Conservation (phyloP, 2,329 filamentous ascomycete genomes). For the Cryphonectria carpinicola region DNA sequence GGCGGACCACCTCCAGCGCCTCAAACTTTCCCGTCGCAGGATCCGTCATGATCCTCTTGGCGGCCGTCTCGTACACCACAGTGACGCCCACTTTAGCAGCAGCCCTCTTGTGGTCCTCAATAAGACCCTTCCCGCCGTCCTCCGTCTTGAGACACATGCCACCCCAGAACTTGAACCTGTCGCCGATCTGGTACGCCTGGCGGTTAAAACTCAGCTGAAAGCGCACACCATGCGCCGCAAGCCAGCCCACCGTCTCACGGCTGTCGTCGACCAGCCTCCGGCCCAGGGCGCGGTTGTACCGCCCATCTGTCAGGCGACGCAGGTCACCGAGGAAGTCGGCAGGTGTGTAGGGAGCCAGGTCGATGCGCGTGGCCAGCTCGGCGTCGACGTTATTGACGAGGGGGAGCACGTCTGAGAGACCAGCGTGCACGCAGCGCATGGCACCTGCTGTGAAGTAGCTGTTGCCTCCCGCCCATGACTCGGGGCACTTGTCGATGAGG, state of each 20-base stretch:
- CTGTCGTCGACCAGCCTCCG: conserved; percentile 55
- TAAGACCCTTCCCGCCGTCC: conserved; percentile 63
- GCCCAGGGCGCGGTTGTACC: conserved; percentile 54
- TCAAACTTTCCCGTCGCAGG: conserved; percentile 36
- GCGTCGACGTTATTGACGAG: conserved; percentile 62
- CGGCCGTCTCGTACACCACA: conserved; percentile 51
- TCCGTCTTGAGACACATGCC: conserved; percentile 63
- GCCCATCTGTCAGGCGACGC: conserved; percentile 57
- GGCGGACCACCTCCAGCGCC: conserved; percentile 37
- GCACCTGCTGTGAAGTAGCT: conserved; percentile 69
- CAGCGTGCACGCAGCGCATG: conserved; percentile 60
- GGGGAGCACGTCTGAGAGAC: conserved; percentile 60
- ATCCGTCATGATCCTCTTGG: conserved; percentile 45
- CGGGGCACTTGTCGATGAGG: conserved; percentile 63
- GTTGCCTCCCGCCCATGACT: conserved; percentile 65
- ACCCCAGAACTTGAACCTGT: conserved; percentile 68
- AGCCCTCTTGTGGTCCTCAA: conserved; percentile 50
- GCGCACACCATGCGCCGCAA: conserved; percentile 55
- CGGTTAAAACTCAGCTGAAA: conserved; percentile 67
- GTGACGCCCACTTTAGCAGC: conserved; percentile 48
- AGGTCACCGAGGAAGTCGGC: conserved; percentile 61
- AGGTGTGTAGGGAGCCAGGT: conserved; percentile 60
- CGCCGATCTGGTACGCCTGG: conserved; percentile 67
- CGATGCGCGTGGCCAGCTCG: conserved; percentile 53
- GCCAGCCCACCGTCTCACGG: conserved; percentile 57